These are phyloP conservation scores for Mycena sp. DNA, from an alignment of 1,284 basidiomycete genomes.

Conservation along the genomic window DNA sequence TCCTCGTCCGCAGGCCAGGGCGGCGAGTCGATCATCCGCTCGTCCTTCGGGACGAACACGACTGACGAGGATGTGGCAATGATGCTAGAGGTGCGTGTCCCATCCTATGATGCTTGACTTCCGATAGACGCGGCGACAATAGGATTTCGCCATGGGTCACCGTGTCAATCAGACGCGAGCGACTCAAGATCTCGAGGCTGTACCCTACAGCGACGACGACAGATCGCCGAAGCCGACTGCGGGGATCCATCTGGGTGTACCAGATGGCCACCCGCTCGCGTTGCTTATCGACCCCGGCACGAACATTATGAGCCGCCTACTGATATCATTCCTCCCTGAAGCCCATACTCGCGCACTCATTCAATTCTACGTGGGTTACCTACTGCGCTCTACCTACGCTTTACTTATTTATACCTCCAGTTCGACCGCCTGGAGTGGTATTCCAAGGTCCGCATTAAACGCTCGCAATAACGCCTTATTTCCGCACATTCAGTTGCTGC, in stretches of 20 bases:
- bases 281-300: slow-evolving; percentile 29
- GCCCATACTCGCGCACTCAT: slow-evolving; percentile 20
- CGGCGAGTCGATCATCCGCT: slow-evolving; percentile 26
- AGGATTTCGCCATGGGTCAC: slow-evolving; percentile 40
- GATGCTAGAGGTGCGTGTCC: slow-evolving; percentile 37
- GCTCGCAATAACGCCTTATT: no score
- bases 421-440: slow-evolving; percentile 38
- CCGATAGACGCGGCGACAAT: background rate
- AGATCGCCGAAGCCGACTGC: no score
- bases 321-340: slow-evolving; percentile 26
- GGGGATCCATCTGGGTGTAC: no score
- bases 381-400: background rate
- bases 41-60: slow-evolving; percentile 31
- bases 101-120: background rate
- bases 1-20: background rate
- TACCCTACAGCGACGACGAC: no score
- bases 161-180: slow-evolving; percentile 34
- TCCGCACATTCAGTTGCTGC: no score
- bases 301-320: slow-evolving; percentile 22
- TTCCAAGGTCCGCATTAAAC: slow-evolving; percentile 31
- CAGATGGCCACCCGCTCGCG: slow-evolving; percentile 34
- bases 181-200: slow-evolving; percentile 29
- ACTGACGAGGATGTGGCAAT: slow-evolving; percentile 38
- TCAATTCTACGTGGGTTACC: slow-evolving; percentile 31
- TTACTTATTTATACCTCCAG: background rate